Evolutionary conservation across 768 basidiomycete species (phyloP).

Genomic region (Russula earlei): DNA sequence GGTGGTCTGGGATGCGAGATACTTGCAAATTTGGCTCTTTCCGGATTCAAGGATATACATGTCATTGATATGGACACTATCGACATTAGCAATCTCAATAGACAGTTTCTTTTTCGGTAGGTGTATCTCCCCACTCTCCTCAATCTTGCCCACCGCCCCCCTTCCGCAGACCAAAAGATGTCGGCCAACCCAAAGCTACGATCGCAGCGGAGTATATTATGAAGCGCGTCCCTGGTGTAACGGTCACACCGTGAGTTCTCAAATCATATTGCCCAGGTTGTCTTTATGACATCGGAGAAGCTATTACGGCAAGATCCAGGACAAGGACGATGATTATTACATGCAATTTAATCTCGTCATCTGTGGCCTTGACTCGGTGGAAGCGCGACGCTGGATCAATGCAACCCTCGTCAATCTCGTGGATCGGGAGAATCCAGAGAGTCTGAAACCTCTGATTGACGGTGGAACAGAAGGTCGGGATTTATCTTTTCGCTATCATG

Average conservation of each 20-base stretch:
- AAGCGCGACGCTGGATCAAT: conserved; percentile 97
- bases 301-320: conserved; percentile 96
- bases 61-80: conserved; percentile 99
- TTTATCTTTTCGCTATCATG: not conserved
- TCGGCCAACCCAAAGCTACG: conserved; percentile 88
- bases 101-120: conserved; percentile 95
- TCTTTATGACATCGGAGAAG: conserved; percentile 33
- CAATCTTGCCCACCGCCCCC: not conserved
- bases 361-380: conserved; percentile 94
- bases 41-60: conserved; percentile 97
- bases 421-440: conserved; percentile 87
- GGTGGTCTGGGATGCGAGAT: conserved; percentile 98
- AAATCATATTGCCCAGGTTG: not conserved
- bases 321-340: conserved; percentile 92
- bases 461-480: conserved; percentile 90
- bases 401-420: conserved; percentile 93
- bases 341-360: conserved; percentile 95
- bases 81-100: conserved; percentile 96
- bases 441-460: conserved; percentile 92
- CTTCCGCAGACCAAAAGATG: conserved; percentile 64
- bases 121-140: conserved; percentile 13
- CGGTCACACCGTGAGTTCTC: conserved; percentile 80
- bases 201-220: conserved; percentile 95
- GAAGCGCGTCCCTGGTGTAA: conserved; percentile 92
- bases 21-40: conserved; percentile 87